Base-by-base conservation (phyloP, 1,284 basidiomycete genomes). In the Phellopilus nigrolimitatus region DNA sequence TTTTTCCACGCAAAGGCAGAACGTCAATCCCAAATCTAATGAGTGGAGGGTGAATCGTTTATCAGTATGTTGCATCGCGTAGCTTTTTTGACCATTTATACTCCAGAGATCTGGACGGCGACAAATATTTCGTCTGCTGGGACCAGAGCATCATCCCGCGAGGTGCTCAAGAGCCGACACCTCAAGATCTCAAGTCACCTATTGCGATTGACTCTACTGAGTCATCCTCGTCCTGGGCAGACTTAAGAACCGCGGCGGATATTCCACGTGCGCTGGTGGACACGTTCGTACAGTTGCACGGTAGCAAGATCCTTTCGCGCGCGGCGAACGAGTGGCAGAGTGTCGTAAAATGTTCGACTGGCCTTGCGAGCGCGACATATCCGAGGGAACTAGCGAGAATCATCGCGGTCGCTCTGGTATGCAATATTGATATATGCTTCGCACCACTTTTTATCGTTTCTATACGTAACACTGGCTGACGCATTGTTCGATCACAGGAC, bases 101-200 rank as follows among this genome's bases (percentile, higher is more conserved):
- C 28, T 34, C 37, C 15, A 62, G 61, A 6, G 63, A 65, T 43
- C 59, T 65, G 15, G 63, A 65, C 43, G 63, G 63, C 33, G 63
- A 65, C 38, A 25, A 22, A 19, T 65, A 56, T 49, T 62, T 62
- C 21, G 54, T 59, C 5, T 56, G 54, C 25, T 58, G 56, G 56
- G 54, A 62, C n/a, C 55, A 48, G 1, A n/a, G 37, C 4, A 56
- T 64, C 30, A 51, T 64, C 17, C 63, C 63, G 3, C 22, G 28
- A n/a, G 19, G 41, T 30, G 30, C 37, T 3, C 3, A 36, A 8
- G 13, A 34, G 17, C 27, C 41, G 21, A 24, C 9, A 15, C 4
- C n/a, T 15, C 19, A 43, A 21, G 12, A 15, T 6, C 4, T 19
- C 19, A 7, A 10, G 13, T 15, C 41, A 12, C 9, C 3, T 13